Conservation (phyloP, 2,329 filamentous ascomycete species). For the Ilyonectria robusta region DNA sequence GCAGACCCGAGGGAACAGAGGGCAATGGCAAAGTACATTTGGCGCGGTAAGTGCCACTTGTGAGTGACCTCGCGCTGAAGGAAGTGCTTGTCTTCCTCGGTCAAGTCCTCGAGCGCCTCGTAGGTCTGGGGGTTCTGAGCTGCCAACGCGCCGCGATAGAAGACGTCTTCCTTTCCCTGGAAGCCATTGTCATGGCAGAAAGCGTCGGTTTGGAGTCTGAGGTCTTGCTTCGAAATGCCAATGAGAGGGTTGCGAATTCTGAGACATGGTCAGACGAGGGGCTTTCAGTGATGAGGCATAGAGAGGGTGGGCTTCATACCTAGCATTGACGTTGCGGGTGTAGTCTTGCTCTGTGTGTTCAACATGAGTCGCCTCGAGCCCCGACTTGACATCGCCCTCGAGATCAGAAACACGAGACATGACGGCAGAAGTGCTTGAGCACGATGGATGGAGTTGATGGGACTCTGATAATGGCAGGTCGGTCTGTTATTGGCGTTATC, state of each 20-base stretch:
- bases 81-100: constrained; percentile 41
- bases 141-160: constrained; percentile 48
- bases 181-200: constrained; percentile 49
- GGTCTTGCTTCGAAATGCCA: constrained; percentile 41
- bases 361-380: constrained; percentile 22
- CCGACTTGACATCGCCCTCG: constrained; percentile 42
- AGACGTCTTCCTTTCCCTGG: constrained; percentile 44
- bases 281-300: background rate
- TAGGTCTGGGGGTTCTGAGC: constrained; percentile 45
- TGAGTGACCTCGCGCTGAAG: constrained; percentile 46
- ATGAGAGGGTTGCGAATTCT: constrained; percentile 49
- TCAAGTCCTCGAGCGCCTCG: constrained; percentile 42
- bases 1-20: constrained; percentile 50
- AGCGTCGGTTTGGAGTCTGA: constrained; percentile 38
- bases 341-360: constrained; percentile 45
- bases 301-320: constrained; percentile 30
- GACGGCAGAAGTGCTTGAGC: background rate
- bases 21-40: constrained; percentile 48
- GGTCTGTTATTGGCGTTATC: background rate
- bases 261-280: background rate
- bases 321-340: constrained; percentile 51
- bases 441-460: background rate
- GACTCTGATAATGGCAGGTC: background rate
- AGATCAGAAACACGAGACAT: constrained; percentile 33
- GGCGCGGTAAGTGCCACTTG: constrained; percentile 48